These are phyloP conservation scores for Pachysandra terminalis DNA, from an alignment of 164 flowering plant genomes.

Conservation along the genomic window DNA sequence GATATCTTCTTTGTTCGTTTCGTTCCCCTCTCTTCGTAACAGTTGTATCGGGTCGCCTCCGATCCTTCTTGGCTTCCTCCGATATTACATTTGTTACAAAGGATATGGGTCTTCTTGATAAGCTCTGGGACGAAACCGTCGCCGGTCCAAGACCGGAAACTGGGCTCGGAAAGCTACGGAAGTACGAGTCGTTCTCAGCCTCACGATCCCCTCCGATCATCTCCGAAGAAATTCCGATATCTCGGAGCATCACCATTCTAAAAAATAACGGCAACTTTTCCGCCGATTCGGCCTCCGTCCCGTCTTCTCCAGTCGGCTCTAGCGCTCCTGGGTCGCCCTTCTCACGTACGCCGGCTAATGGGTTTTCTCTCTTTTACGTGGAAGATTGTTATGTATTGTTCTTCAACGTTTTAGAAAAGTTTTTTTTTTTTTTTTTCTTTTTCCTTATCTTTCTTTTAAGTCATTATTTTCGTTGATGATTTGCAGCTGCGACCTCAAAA, in stretches of 20 bases:
- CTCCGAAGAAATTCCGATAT: slow-evolving; percentile 21
- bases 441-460: neutral
- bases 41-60: slow-evolving; percentile 15
- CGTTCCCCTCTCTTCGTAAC: slow-evolving; percentile 19
- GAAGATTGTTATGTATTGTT: neutral
- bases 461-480: neutral
- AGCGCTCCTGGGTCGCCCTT: slow-evolving; percentile 48
- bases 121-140: slow-evolving; percentile 85
- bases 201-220: slow-evolving; percentile 17
- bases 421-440: neutral
- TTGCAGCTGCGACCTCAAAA: slow-evolving; percentile 47
- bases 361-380: neutral
- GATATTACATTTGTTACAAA: slow-evolving; percentile 27
- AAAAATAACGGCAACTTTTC: slow-evolving; percentile 25
- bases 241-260: slow-evolving; percentile 60
- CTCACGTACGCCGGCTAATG: slow-evolving; percentile 38
- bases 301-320: slow-evolving; percentile 43
- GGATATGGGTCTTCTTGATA: slow-evolving; percentile 66
- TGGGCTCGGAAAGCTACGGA: slow-evolving; percentile 58
- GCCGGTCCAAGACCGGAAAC: slow-evolving; percentile 78
- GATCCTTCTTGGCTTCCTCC: slow-evolving; percentile 1
- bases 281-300: slow-evolving; percentile 25
- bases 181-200: slow-evolving; percentile 41
- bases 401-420: no score
- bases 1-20: slow-evolving; percentile 5